A percentile compares a stretch with the other conserved stretches of the same genome.
These are phyloP conservation scores for Pterulicium gracile DNA, from an alignment of 1,284 basidiomycete genomes.

Conservation along the genomic window DNA sequence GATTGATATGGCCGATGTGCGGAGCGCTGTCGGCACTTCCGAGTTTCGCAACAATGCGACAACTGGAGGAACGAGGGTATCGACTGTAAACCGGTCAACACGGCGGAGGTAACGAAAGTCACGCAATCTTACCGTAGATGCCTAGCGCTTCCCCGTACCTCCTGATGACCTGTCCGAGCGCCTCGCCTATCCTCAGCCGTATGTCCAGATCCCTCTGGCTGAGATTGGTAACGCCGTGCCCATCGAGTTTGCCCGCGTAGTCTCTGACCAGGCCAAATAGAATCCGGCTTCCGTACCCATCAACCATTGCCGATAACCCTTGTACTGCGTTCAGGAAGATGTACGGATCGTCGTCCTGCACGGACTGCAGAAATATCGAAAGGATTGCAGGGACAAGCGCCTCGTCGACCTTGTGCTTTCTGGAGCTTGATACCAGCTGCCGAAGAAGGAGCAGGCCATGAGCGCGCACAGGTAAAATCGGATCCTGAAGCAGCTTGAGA, in stretches of 20 bases:
- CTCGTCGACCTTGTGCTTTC: constrained; percentile 27
- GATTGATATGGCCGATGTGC: constrained; percentile 77
- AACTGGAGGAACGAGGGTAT: constrained; percentile 63
- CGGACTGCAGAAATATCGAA: constrained; percentile 76
- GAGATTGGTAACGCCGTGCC: constrained; percentile 33
- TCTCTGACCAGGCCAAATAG: constrained; percentile 52
- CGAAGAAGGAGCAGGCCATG: constrained; percentile 84
- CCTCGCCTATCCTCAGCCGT: constrained; percentile 81
- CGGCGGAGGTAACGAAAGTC: no score
- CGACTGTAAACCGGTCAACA: constrained; percentile 30
- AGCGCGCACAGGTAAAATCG: constrained; percentile 89
- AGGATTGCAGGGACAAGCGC: constrained; percentile 77
- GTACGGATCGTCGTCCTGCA: constrained; percentile 92
- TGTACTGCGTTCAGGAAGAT: constrained; percentile 91
- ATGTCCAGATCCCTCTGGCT: constrained; percentile 66
- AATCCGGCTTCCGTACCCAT: constrained; percentile 67
- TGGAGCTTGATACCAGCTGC: constrained; percentile 41
- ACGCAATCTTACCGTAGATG: constrained; percentile 46
- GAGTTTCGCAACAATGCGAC: constrained; percentile 46
- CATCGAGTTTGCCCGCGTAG: constrained; percentile 47
- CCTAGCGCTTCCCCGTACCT: constrained; percentile 64
- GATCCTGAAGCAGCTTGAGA: constrained; percentile 81
- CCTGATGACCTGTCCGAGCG: constrained; percentile 70
- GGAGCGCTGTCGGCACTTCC: constrained; percentile 59
- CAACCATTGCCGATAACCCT: constrained; percentile 77